A percentile compares a stretch with the other conserved stretches of the same genome.
These are phyloP conservation scores for Skeletonema tropicum DNA, from an alignment of 108 stramenopile species.

Conservation along the genomic window DNA sequence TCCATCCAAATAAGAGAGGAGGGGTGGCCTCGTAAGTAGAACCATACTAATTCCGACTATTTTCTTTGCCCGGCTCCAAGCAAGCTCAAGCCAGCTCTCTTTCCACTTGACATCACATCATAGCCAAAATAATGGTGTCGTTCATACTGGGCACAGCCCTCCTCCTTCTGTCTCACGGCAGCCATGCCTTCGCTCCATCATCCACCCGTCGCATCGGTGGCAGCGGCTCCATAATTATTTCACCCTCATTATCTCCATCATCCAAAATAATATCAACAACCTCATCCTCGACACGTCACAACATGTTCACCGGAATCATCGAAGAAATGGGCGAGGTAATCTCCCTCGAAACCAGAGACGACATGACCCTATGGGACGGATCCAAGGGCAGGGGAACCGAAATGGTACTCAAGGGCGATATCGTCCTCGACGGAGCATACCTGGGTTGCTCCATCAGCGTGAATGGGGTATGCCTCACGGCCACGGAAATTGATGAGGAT, in stretches of 20 bases:
- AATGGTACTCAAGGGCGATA: slow-evolving; percentile 70
- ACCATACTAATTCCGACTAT: too few relatives aligned
- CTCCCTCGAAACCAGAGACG: slow-evolving; percentile 70
- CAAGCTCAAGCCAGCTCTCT: too few relatives aligned
- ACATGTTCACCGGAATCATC: slow-evolving; percentile 98
- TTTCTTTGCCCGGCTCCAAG: too few relatives aligned
- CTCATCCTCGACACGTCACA: slow-evolving; percentile 23
- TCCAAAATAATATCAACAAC: background rate
- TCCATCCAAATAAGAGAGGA: too few relatives aligned
- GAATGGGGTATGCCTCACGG: slow-evolving; percentile 98
- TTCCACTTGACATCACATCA: too few relatives aligned
- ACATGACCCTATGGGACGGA: slow-evolving; percentile 96
- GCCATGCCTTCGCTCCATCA: background rate
- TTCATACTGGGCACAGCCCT: background rate
- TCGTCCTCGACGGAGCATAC: slow-evolving; percentile 92
- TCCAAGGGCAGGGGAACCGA: slow-evolving; percentile 78
- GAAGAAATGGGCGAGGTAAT: slow-evolving; percentile 97
- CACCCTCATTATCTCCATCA: background rate
- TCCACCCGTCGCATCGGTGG: background rate
- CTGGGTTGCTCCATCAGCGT: slow-evolving; percentile 96
- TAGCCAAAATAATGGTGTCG: background rate
- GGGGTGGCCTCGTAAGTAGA: too few relatives aligned
- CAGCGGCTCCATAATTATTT: background rate
- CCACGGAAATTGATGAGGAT: slow-evolving; percentile 70
- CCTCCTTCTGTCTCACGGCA: background rate